phyloP scores from a whole-genome alignment of 2,329 filamentous ascomycete species.

The Diaporthe amygdali region DNA sequence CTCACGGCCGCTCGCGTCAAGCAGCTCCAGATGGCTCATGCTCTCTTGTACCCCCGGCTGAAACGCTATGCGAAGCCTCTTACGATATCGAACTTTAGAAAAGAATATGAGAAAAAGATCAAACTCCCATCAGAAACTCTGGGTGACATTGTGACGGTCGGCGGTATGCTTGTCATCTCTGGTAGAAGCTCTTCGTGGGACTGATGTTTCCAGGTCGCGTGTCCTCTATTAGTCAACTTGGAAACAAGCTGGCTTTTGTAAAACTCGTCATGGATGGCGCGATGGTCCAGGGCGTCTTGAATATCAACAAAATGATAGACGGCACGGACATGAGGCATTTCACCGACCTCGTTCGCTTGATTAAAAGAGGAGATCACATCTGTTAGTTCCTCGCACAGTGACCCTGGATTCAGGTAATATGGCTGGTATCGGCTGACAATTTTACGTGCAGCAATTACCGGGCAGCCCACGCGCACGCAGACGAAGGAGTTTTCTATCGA shows the following conservation, averaged over 20 bases:
- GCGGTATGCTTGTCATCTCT: conserved; percentile 20
- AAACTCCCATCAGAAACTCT: conserved; percentile 30
- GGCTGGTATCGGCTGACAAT: conserved; percentile 22
- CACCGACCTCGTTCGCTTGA: conserved; percentile 66
- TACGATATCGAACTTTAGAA: conserved; percentile 43
- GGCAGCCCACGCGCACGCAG: conserved; percentile 70
- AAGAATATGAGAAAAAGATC: conserved; percentile 37
- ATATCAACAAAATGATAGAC: conserved; percentile 56
- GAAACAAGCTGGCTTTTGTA: conserved; percentile 83
- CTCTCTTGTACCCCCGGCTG: conserved; percentile 62
- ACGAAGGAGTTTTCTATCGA: conserved; percentile 79
- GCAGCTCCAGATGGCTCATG: conserved; percentile 55
- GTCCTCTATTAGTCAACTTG: conserved; percentile 70
- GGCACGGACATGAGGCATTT: conserved; percentile 49
- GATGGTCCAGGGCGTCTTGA: conserved; percentile 78
- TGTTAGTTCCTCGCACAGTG: conserved; percentile 57
- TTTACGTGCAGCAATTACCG: conserved; percentile 64
- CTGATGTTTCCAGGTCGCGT: conserved; percentile 67
- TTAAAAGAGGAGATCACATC: conserved; percentile 83
- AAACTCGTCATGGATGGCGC: conserved; percentile 77
- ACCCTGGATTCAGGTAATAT: conserved; percentile 23
- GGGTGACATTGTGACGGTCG: conserved; percentile 12
- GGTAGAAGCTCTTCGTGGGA: conserved; percentile 28
- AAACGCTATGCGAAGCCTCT: conserved; percentile 38
- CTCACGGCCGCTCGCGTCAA: conserved; percentile 45